phyloP scores from a whole-genome alignment of 495 filamentous ascomycete genomes.

The Parachaetomium inaequale region DNA sequence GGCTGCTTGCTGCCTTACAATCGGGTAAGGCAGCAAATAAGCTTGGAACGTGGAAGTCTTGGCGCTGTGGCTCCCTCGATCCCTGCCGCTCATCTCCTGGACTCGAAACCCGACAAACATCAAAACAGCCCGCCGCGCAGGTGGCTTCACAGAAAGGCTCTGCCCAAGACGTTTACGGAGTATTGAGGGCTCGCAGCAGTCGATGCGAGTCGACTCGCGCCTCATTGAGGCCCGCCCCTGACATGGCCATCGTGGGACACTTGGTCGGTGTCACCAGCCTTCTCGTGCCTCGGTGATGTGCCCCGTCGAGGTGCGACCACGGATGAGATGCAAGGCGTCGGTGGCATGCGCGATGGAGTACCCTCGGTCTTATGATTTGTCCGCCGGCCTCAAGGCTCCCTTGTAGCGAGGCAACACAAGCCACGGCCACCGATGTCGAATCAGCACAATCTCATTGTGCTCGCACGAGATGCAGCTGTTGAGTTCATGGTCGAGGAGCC shows the following conservation, averaged over 20 bases:
- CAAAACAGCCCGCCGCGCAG: too few relatives aligned
- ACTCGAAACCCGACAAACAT: too few relatives aligned
- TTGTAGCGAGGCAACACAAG: not conserved
- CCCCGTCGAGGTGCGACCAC: not conserved
- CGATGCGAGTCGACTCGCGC: too few relatives aligned
- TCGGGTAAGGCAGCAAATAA: not conserved
- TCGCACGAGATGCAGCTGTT: not conserved
- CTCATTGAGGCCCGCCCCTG: too few relatives aligned
- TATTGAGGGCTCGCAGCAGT: too few relatives aligned
- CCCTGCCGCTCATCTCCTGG: not conserved
- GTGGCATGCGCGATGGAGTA: not conserved
- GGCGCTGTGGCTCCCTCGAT: not conserved
- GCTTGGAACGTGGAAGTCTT: not conserved
- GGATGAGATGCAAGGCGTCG: not conserved
- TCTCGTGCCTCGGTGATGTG: not conserved
- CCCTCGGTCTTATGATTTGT: not conserved
- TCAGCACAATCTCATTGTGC: not conserved
- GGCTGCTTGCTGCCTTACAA: conserved; percentile 3
- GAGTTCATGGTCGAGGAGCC: not conserved
- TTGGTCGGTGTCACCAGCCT: not conserved
- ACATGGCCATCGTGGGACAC: not conserved
- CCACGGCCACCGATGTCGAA: not conserved
- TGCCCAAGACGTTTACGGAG: too few relatives aligned
- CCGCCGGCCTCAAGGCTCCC: not conserved
- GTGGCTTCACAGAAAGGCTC: too few relatives aligned